Evolutionary conservation across 495 filamentous ascomycete genomes (phyloP).

Genomic region (Glarea lozoyensis): DNA sequence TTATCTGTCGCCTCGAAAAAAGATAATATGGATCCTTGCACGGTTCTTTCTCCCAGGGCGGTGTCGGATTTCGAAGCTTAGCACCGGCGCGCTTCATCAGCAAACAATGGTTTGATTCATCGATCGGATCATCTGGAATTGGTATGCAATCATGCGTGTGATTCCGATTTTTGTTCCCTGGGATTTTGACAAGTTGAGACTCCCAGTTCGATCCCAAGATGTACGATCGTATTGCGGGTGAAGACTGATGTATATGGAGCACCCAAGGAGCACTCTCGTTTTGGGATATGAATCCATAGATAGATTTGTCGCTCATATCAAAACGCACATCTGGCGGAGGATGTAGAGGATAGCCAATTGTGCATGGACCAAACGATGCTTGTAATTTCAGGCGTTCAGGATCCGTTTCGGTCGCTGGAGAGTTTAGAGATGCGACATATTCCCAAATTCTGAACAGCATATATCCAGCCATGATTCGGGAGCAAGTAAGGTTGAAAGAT

Average conservation of each 20-base stretch:
- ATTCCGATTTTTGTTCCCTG: background rate
- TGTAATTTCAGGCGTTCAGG: no score
- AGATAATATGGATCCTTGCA: background rate
- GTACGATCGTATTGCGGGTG: background rate
- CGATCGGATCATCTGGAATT: background rate
- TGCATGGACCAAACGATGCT: background rate
- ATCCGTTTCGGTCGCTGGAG: no score
- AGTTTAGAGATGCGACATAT: no score
- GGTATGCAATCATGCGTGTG: background rate
- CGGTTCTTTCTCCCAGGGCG: background rate
- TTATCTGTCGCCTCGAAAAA: background rate
- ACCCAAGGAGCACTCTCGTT: background rate
- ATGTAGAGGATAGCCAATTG: background rate
- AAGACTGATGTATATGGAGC: background rate
- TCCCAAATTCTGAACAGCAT: no score
- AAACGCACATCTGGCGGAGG: background rate
- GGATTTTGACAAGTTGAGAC: background rate
- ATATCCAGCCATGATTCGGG: no score
- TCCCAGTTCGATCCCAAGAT: background rate
- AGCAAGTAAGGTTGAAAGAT: no score
- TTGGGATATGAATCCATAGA: background rate
- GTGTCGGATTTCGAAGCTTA: background rate
- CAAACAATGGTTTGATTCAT: background rate
- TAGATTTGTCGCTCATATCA: background rate
- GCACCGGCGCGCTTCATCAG: background rate